Base-by-base conservation (phyloP, 441 rosid genomes). In the California macrophylla region DNA sequence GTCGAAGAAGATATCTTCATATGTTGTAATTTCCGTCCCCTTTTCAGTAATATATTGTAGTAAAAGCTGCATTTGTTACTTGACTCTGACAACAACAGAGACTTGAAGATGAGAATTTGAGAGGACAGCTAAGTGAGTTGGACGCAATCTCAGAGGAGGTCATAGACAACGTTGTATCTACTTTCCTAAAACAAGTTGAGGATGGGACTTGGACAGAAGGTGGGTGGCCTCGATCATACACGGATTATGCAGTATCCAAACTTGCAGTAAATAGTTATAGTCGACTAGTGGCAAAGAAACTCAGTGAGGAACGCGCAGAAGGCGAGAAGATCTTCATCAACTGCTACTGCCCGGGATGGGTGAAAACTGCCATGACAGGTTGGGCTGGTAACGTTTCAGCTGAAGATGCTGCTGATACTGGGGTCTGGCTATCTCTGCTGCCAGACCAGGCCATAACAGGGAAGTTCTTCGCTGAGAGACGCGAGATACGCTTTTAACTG, bases 331-430 rank as follows among this genome's bases (percentile, higher is more conserved):
- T 93, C 56, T 83, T 78, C 66, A 82, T 89, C 64, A 93, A 91
- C 72, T 86, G 93, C 73, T 93, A 83, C 81, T 93, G 97, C 74
- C 98, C 98, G 0, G 97, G 98, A 47, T 89, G 95, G 98, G 98
- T 87, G 62, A 93, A 86, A 79, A 93, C 97, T 25, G 90, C 97
- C 0, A 83, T 93, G 96, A 89, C 97, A 1, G 91, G 95, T 50
- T 91, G 86, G 87, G 85, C 93, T 0, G 98, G 98, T 12, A 88
- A 84, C 74, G 56, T 86, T 75, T 78, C 91, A 7, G 79, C 89
- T 3, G 89, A 82, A 76, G 85, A 86, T 38, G 98, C 86, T 23
- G 98, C 98, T 24, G 98, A 93, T 70, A 91, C 98, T 0, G 98
- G 89, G 60, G 98, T 91, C 20, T 91, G 96, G 97, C 89, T 93